Base-by-base conservation (phyloP, 495 filamentous ascomycete genomes). In the Penicillium salamii region DNA sequence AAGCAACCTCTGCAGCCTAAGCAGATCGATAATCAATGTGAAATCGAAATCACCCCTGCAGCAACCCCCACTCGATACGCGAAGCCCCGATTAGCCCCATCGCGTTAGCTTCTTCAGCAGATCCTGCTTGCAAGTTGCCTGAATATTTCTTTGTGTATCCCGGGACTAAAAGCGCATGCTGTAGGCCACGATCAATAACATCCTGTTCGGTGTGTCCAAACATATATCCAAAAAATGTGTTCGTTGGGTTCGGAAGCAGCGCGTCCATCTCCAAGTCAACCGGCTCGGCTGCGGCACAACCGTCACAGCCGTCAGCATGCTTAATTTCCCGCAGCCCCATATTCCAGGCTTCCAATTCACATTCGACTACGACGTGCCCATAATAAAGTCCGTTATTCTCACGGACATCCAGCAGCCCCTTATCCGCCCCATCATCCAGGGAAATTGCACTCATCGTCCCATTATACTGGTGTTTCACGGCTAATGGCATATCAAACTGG, bases 161-260 rank as follows among this genome's bases (percentile, higher is more conserved):
- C 12, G 45, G 45, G 14, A 48, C 26, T 12, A 31, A 35, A 3
- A 40, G 17, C 4, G 13, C 26, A 40, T 32, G 23, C 26, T 23
- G 19, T 7, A 48, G 7, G 2, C 46, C 46, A 14, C 19, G 37
- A 14, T 48, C 12, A 11, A 48, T 9, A 14, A 40, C 35, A 11
- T 38, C 35, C 0, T 39, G 34, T 26, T 48, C 26, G 0, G 26
- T 29, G 4, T 2, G 7, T 7, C 14, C 46, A 11, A 29, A 48
- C 46, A 48, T 48, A 9, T 39, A 48, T 2, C 46, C 46, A 12
- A 39, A 40, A 39, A 39, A 48, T 15, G n/a, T 20, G 17, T 39
- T 9, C 12, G n/a, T 12, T 17, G 21, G 14, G 14, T 38, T 32
- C 23, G 34, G 18, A 18, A 40, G n/a, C 24, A 26, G n/a, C 35